Base-by-base conservation (phyloP, 2,329 filamentous ascomycete species). In the Aspergillus sojae region DNA sequence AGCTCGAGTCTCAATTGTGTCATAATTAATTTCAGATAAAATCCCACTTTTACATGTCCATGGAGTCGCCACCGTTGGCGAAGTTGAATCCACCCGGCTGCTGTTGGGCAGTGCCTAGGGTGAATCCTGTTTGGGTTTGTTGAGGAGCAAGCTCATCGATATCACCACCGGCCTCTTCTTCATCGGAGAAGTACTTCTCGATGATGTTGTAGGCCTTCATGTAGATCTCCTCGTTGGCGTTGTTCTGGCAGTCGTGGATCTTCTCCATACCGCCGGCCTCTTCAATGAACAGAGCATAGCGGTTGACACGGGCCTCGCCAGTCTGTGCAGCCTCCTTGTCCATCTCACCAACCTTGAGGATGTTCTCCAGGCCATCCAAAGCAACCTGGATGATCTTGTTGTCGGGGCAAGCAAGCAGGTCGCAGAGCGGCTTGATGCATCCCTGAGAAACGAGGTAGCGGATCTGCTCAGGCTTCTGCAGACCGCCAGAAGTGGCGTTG, bases 201-300 rank as follows among this genome's bases (percentile, higher is more conserved):
- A 99, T 99, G 81, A 99, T 99, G 87, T 96, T 98, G 87, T 98
- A 99, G 0, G 95, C 95, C 89, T 99, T 99, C 94, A 99, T 98
- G 86, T 99, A 99, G 73, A 99, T 99, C 83, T 99, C 95, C 83
- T 99, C 95, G 82, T 99, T 99, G 84, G 94, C 94, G 75, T 99
- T 99, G 85, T 96, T 97, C 85, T 99, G 95, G 88, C 95, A 98
- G 73, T 98, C 94, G 83, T 99, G 95, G 72, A 99, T 98, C 90
- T 98, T 98, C 85, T 98, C 95, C 95, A 99, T 99, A 70, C 95
- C 95, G 75, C 93, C 93, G 71, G 94, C 96, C 82, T 99, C 95
- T 82, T 99, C 95, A 71, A 99, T 99, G 82, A 96, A 98, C 68
- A 99, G 87, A 54, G 95, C 95, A 75, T 96, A 99, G 69, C 92